Evolutionary conservation across 306 rosid species (phyloP).

Genomic region (Prunus davidiana): DNA sequence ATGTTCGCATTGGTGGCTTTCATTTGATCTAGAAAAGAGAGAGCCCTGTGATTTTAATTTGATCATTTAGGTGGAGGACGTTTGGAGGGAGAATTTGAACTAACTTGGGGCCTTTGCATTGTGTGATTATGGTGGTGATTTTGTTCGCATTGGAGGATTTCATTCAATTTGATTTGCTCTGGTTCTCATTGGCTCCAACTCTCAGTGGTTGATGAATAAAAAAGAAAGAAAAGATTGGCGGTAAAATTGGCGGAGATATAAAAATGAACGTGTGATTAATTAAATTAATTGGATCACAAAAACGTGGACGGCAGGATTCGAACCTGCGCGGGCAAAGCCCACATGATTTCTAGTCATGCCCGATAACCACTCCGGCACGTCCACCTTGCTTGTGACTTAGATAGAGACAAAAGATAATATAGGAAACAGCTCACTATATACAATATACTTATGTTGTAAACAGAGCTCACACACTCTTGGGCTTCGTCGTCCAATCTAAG

Average conservation of each 20-base stretch:
- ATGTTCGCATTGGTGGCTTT: neutral
- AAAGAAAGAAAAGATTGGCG: neutral
- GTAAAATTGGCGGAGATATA: neutral
- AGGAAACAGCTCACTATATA: no score
- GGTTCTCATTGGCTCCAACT: neutral
- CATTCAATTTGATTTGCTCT: neutral
- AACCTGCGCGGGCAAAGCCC: constrained; percentile 61
- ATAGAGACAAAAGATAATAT: no score
- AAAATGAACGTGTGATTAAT: no score
- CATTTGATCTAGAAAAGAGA: neutral
- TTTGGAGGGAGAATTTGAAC: no score
- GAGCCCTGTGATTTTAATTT: no score
- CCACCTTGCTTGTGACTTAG: neutral
- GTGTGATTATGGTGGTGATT: constrained; percentile 19
- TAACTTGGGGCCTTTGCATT: constrained; percentile 40
- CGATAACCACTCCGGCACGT: constrained; percentile 59
- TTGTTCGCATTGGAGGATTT: neutral
- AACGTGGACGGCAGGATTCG: constrained; percentile 63
- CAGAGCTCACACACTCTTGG: no score
- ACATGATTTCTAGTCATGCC: constrained; percentile 44
- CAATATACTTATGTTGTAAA: no score
- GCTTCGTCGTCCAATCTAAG: no score
- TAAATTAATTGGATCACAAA: neutral
- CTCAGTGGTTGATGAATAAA: neutral
- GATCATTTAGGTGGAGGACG: no score